These are phyloP conservation scores for Fragilaria radians DNA, from an alignment of 108 stramenopile genomes.

Conservation along the genomic window DNA sequence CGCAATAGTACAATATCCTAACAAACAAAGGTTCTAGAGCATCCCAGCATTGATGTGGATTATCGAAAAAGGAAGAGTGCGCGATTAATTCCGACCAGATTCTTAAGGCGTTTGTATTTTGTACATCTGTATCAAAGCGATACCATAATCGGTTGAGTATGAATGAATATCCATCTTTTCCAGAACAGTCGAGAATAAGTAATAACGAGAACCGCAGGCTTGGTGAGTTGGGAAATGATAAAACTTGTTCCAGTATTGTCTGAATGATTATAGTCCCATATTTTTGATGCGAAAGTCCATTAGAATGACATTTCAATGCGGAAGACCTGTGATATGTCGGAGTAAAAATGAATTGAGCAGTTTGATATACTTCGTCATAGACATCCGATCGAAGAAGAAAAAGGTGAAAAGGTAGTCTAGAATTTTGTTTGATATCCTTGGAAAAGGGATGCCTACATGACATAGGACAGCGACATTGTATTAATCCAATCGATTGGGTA, in stretches of 20 bases:
- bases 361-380: neutral
- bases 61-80: slow-evolving; percentile 5
- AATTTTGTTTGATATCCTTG: neutral
- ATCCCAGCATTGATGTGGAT: slow-evolving; percentile 1
- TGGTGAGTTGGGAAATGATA: slow-evolving; percentile 1
- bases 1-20: neutral
- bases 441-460: neutral
- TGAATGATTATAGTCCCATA: too few species aligned
- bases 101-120: neutral
- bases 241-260: neutral
- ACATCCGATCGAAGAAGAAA: neutral
- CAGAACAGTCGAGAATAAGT: neutral
- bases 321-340: neutral
- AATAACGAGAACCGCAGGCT: neutral
- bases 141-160: neutral
- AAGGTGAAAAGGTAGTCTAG: neutral
- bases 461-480: neutral
- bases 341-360: neutral
- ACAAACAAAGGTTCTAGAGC: neutral
- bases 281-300: too few species aligned
- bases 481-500: neutral
- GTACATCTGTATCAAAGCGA: neutral
- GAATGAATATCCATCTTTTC: neutral
- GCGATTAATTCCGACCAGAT: slow-evolving; percentile 3
- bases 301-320: neutral